A percentile compares a stretch with the other conserved stretches of the same genome.
Evolutionary conservation across 202 grass and related monocot genomes (phyloP).

Genomic region (Brachypodium distachyon): DNA sequence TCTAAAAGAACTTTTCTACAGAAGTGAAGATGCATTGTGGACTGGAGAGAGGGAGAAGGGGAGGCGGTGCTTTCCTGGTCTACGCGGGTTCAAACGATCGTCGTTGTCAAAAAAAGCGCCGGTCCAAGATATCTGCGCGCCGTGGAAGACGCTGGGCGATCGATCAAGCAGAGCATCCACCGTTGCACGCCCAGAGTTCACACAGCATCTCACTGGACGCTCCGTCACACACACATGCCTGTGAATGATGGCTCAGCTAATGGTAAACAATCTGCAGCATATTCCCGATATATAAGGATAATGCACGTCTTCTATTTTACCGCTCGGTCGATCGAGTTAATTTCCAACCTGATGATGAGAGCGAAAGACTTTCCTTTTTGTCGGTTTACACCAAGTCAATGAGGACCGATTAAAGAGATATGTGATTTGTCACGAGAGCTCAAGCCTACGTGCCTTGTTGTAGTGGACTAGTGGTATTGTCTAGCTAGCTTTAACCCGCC

Average conservation of each 20-base stretch:
- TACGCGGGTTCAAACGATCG: slow-evolving; percentile 29
- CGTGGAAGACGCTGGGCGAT: slow-evolving; percentile 7
- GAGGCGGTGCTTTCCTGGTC: slow-evolving; percentile 4
- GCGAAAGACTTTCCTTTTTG: background rate
- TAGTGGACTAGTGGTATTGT: no score
- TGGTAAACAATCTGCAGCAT: background rate
- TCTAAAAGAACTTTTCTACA: background rate
- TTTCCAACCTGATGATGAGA: background rate
- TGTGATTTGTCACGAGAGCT: background rate
- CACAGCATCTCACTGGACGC: background rate
- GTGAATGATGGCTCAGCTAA: background rate
- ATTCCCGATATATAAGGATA: background rate
- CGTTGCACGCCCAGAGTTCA: background rate
- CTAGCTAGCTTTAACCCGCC: background rate
- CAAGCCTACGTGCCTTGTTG: background rate
- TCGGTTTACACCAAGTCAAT: background rate
- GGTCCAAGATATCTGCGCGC: slow-evolving; percentile 60
- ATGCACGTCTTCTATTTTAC: background rate
- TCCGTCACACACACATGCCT: background rate
- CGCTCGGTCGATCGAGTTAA: no score
- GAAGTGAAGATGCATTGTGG: background rate
- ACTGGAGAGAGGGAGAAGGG: background rate
- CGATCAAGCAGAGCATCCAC: background rate
- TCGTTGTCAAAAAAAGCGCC: slow-evolving; percentile 8
- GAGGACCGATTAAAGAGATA: background rate